Base-by-base conservation (phyloP, 2,329 filamentous ascomycete species). In the Alternaria viburni region DNA sequence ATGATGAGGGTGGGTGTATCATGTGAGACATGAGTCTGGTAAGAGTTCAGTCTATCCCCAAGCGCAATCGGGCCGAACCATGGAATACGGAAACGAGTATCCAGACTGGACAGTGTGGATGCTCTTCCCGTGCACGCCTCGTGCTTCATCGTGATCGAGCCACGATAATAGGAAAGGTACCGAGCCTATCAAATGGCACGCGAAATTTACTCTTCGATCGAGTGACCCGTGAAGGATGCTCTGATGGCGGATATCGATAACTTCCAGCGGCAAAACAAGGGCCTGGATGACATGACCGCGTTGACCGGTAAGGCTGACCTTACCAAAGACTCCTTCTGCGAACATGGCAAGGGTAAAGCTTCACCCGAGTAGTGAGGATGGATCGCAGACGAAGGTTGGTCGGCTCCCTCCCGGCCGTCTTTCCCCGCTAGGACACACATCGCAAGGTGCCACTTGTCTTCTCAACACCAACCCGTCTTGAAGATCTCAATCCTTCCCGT, bases 401-500 rank as follows among this genome's bases (percentile, higher is more conserved):
- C 13, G 15, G 44, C 57, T 28, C n/a, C 28, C 10, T 49, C 25
- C 28, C 17, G 28, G 21, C 41, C 12, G 13, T 41, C 26, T 21
- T 46, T 43, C 25, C 19, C n/a, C 19, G 49, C 49, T 51, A 15
- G 41, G 28, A 28, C 46, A 52, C 49, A 58, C 36, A 36, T 50
- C 28, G n/a, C n/a, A 54, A 59, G 32, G 47, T 30, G 65, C 65
- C 65, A 65, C 60, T 51, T 62, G 61, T 52, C 58, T 55, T 47
- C 51, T 46, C 21, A 36, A 54, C 50, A 59, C 50, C 25, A 64
- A 28, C 36, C 51, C 17, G 41, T 21, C 12, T 21, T 5, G 15
- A 32, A 45, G 21, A 44, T 61, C 28, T 26, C 19, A 36, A 50
- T 51, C 61, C 58, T 59, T 62, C 51, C 52, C 56, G 32, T 58